These are phyloP conservation scores for Solidago caesia DNA, from an alignment of 129 eudicot genomes.

Conservation along the genomic window DNA sequence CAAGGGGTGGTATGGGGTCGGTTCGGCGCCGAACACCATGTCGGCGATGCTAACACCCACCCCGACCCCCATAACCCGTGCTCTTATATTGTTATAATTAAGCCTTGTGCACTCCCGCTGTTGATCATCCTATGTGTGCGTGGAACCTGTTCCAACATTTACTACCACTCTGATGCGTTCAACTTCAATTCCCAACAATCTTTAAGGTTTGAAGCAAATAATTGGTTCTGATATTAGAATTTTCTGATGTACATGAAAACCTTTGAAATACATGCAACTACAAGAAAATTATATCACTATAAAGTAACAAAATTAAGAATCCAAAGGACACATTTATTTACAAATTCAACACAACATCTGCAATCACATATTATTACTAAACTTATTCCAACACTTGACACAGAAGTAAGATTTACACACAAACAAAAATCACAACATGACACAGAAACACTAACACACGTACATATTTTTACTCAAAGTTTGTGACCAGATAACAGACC, in stretches of 20 bases:
- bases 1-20: too few relatives aligned
- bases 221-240: neutral
- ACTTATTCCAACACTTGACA: conserved; percentile 12
- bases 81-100: too few relatives aligned
- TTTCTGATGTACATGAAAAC: neutral
- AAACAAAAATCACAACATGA: conserved; percentile 27
- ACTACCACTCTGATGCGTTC: too few relatives aligned
- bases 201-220: neutral
- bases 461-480: conserved; percentile 1
- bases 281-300: neutral
- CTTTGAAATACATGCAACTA: neutral
- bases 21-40: too few relatives aligned
- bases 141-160: too few relatives aligned
- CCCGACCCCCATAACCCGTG: too few relatives aligned
- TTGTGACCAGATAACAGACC: conserved; percentile 11
- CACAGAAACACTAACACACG: conserved; percentile 11
- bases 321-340: neutral
- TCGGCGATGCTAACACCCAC: too few relatives aligned
- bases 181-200: too few relatives aligned
- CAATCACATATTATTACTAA: conserved; percentile 13
- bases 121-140: too few relatives aligned
- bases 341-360: neutral
- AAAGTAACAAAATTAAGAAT: neutral
- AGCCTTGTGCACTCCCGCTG: too few relatives aligned
- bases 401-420: conserved; percentile 1